Evolutionary conservation across 176 grass and related monocot genomes (phyloP).

Genomic region (Thalia dealbata): DNA sequence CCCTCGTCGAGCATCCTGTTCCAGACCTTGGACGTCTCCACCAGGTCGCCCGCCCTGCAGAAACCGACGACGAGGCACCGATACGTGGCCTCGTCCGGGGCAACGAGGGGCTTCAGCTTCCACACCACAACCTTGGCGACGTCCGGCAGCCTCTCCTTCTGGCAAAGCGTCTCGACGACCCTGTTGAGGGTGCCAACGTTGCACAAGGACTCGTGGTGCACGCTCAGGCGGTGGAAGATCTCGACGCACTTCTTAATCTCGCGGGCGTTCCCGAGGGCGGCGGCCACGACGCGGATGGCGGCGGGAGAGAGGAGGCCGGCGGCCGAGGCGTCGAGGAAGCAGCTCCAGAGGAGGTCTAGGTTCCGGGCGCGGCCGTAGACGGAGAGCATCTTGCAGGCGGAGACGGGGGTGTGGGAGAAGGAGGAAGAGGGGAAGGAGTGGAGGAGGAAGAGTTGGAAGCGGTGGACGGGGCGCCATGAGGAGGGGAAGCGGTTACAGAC

Average conservation of each 20-base stretch:
- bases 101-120: constrained; percentile 44
- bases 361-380: constrained; percentile 54
- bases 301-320: constrained; percentile 24
- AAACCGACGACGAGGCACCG: constrained; percentile 46
- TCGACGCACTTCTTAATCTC: constrained; percentile 55
- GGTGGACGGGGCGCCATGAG: constrained; percentile 71
- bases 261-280: constrained; percentile 31
- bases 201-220: constrained; percentile 2
- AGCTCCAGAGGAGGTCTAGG: constrained; percentile 49
- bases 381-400: constrained; percentile 46
- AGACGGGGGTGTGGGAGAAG: constrained; percentile 52
- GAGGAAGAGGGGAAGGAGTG: constrained; percentile 25
- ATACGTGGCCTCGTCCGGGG: constrained; percentile 31
- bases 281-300: constrained; percentile 33
- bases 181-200: constrained; percentile 26
- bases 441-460: constrained; percentile 58
- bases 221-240: constrained; percentile 25
- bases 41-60: constrained; percentile 43
- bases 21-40: constrained; percentile 58
- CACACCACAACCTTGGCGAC: constrained; percentile 50
- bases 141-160: constrained; percentile 42
- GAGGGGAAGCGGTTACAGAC: constrained; percentile 40
- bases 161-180: constrained; percentile 36
- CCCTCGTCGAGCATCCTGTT: constrained; percentile 38
- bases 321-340: constrained; percentile 21